These are phyloP conservation scores for Galerina marginata DNA, from an alignment of 768 basidiomycete genomes.

Conservation along the genomic window DNA sequence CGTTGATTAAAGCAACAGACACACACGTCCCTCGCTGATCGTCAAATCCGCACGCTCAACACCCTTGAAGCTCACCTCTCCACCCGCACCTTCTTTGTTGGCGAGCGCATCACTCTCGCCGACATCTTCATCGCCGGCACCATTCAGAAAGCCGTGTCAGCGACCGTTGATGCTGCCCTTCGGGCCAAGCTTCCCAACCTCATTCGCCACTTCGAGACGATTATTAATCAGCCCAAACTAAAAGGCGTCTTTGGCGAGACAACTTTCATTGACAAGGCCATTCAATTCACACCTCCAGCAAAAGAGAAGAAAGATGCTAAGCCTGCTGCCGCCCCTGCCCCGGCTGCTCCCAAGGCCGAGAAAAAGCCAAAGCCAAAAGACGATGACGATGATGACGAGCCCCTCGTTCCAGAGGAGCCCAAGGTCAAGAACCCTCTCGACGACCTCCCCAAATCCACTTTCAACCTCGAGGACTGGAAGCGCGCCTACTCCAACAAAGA, in stretches of 20 bases:
- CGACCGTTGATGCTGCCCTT: constrained; percentile 66
- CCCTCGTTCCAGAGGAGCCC: constrained; percentile 76
- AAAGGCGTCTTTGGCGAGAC: constrained; percentile 68
- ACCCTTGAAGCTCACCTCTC: constrained; percentile 78
- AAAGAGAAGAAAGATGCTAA: constrained; percentile 80
- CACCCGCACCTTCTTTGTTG: constrained; percentile 87
- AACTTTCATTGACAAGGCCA: constrained; percentile 69
- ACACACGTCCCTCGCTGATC: constrained; percentile 60
- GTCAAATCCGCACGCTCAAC: constrained; percentile 59
- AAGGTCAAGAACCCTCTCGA: constrained; percentile 96
- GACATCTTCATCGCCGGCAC: constrained; percentile 75
- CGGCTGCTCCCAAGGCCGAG: constrained; percentile 57
- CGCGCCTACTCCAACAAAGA: constrained; percentile 98
- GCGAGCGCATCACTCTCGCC: constrained; percentile 93
- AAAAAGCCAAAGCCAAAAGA: constrained; percentile 69
- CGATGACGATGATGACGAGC: constrained; percentile 81
- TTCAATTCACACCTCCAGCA: constrained; percentile 72
- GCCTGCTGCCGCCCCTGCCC: constrained; percentile 41
- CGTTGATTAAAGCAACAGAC: constrained; percentile 42
- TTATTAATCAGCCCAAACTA: constrained; percentile 83
- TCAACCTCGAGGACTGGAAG: constrained; percentile 97
- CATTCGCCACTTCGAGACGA: constrained; percentile 85
- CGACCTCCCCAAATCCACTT: constrained; percentile 82
- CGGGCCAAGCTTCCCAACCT: constrained; percentile 77
- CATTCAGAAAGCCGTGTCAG: constrained; percentile 56